Evolutionary conservation across 768 basidiomycete genomes (phyloP).

Genomic region (Collybia mongolica): DNA sequence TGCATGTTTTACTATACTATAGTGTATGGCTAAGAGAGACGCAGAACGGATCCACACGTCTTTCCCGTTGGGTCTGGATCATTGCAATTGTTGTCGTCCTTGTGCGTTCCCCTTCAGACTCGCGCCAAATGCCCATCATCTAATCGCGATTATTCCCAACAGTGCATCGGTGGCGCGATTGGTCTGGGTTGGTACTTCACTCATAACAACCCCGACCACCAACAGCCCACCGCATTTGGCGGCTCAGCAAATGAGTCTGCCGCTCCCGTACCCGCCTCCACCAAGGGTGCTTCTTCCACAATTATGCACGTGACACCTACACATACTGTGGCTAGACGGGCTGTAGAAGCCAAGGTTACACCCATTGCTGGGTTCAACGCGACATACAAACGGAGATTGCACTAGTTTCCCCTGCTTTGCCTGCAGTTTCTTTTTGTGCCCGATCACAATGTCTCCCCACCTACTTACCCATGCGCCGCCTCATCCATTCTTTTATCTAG

Average conservation of each 20-base stretch:
- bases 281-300: not conserved
- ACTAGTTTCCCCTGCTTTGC: no score
- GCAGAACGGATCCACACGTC: slow-evolving; percentile 44
- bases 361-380: not conserved
- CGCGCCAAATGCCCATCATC: not conserved
- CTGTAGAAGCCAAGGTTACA: not conserved
- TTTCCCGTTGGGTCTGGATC: slow-evolving; percentile 72
- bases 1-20: not conserved
- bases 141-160: not conserved
- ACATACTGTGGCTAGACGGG: not conserved
- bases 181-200: slow-evolving; percentile 61
- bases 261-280: slow-evolving; percentile 12
- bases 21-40: slow-evolving; percentile 74
- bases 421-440: no score
- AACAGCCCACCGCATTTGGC: slow-evolving; percentile 61
- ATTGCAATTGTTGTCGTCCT: slow-evolving; percentile 58
- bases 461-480: no score
- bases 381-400: no score
- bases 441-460: no score
- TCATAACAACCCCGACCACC: slow-evolving; percentile 46
- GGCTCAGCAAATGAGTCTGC: slow-evolving; percentile 52
- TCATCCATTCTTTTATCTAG: no score
- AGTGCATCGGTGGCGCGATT: slow-evolving; percentile 55
- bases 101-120: slow-evolving; percentile 29
- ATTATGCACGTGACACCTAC: not conserved